A percentile compares a stretch with the other conserved stretches of the same genome.
Evolutionary conservation across 345 rosid species (phyloP).

Genomic region (Salix brachista): DNA sequence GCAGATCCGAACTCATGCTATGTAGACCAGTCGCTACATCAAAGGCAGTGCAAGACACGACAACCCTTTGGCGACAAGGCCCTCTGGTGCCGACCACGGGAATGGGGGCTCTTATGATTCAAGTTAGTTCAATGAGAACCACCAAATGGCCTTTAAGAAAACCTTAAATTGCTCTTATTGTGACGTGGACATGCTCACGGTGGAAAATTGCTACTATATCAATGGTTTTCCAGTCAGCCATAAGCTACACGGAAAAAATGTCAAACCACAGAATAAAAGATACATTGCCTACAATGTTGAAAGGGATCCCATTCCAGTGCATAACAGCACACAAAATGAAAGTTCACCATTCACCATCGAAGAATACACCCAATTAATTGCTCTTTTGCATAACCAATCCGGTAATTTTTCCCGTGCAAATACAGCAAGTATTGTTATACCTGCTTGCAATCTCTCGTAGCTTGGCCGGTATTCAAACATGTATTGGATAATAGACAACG

Average conservation of each 20-base stretch:
- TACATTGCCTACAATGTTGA: not conserved
- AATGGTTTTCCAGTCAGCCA: not conserved
- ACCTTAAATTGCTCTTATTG: not conserved
- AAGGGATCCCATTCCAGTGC: not conserved
- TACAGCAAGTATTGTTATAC: not conserved
- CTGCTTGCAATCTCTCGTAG: not conserved
- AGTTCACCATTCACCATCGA: not conserved
- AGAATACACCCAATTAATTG: not conserved
- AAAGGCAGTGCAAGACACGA: too few relatives aligned
- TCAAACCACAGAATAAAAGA: not conserved
- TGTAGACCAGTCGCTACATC: not conserved
- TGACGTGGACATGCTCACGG: not conserved
- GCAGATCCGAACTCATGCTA: not conserved
- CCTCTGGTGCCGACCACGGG: not conserved
- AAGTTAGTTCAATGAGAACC: too few relatives aligned
- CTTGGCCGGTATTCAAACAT: not conserved
- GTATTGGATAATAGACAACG: conserved; percentile 1
- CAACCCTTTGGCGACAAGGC: not conserved
- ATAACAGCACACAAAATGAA: too few relatives aligned
- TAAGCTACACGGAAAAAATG: not conserved
- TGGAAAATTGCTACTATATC: not conserved
- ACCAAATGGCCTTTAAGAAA: too few relatives aligned
- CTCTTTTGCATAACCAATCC: too few relatives aligned
- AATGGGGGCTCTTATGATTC: not conserved
- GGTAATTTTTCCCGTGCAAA: not conserved